Conservation (phyloP, 2,329 filamentous ascomycete genomes). For the Stagonosporopsis tanaceti region DNA sequence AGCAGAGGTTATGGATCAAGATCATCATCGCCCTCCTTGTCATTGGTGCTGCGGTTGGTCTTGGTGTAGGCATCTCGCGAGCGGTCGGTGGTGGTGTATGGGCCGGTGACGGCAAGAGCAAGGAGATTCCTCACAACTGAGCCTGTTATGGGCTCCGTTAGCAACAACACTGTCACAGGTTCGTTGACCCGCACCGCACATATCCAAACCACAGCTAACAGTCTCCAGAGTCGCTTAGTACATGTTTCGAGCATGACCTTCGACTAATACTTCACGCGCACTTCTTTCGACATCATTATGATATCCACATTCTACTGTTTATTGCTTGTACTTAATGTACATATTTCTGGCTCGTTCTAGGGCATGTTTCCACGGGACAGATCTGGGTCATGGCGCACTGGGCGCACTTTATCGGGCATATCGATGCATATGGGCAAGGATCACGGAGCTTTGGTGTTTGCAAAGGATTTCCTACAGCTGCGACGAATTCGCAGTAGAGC, state of each 20-base stretch:
- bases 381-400: constrained; percentile 12
- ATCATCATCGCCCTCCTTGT: constrained; percentile 56
- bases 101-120: constrained; percentile 49
- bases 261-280: constrained; percentile 7
- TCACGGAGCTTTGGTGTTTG: constrained; percentile 17
- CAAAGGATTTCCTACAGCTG: constrained; percentile 5
- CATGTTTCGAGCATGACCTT: constrained; percentile 10
- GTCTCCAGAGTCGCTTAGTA: constrained; percentile 9
- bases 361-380: constrained; percentile 15
- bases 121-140: constrained; percentile 44
- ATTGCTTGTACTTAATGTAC: constrained; percentile 27
- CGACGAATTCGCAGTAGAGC: constrained; percentile 7
- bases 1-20: constrained; percentile 55
- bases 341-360: constrained; percentile 23
- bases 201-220: constrained; percentile 2
- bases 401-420: constrained; percentile 19
- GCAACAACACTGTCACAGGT: constrained; percentile 22
- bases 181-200: not conserved
- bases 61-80: constrained; percentile 58
- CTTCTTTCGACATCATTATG: constrained; percentile 17
- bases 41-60: constrained; percentile 56
- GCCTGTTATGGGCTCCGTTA: constrained; percentile 6
- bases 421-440: constrained; percentile 19
- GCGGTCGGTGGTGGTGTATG: constrained; percentile 60
- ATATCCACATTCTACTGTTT: constrained; percentile 25